A percentile compares a stretch with the other conserved stretches of the same genome.
phyloP scores from a whole-genome alignment of 2,329 filamentous ascomycete species.

The Fusarium fujikuroi region DNA sequence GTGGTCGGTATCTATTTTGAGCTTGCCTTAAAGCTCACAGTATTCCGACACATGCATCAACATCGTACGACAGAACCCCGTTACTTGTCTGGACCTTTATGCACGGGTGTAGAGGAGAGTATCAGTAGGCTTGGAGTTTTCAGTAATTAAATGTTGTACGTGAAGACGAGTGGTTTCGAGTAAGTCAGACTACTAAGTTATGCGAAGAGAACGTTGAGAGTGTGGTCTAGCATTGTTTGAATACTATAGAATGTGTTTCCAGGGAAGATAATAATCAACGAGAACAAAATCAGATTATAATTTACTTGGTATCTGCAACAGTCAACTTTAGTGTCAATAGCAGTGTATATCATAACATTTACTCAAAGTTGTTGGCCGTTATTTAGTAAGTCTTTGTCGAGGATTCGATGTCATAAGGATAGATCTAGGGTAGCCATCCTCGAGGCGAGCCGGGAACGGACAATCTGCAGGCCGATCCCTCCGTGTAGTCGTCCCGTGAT shows the following conservation, averaged over 20 bases:
- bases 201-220: no score
- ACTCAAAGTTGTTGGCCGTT: background rate
- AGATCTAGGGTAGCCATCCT: constrained; percentile 21
- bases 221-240: rapidly evolving
- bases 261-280: background rate
- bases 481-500: background rate
- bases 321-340: background rate
- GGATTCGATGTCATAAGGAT: background rate
- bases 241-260: background rate
- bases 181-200: background rate
- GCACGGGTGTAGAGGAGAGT: background rate
- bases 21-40: background rate
- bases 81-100: background rate
- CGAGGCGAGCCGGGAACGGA: constrained; percentile 33
- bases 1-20: background rate
- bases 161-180: background rate
- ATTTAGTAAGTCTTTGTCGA: background rate
- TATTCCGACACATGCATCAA: background rate
- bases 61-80: background rate
- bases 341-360: background rate
- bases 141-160: background rate
- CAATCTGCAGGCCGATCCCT: constrained; percentile 35
- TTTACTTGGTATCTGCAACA: background rate
- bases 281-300: background rate
- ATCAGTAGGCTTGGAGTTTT: background rate